Percentiles rank a stretch among this genome's conserved stretches.
phyloP scores from a whole-genome alignment of 257 asterid species.

The Solanum ossicruentum region DNA sequence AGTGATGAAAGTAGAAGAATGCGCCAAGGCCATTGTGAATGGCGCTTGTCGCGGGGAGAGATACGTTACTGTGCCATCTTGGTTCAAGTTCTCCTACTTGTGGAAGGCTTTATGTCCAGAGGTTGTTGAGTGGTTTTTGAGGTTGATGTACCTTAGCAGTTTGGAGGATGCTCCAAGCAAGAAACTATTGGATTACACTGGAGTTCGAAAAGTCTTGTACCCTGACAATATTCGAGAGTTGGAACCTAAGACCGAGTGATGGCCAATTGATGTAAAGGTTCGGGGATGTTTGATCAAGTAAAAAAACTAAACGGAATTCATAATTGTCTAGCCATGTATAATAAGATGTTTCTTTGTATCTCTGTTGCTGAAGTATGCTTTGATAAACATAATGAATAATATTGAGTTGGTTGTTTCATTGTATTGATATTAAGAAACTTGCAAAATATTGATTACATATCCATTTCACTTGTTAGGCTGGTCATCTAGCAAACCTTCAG shows the following conservation, averaged over 20 bases:
- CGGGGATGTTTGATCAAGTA: neutral
- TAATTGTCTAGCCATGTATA: neutral
- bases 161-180: conserved; percentile 20
- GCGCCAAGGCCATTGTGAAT: conserved; percentile 37
- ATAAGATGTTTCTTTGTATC: neutral
- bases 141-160: conserved; percentile 15
- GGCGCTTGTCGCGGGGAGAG: conserved; percentile 45
- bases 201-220: conserved; percentile 27
- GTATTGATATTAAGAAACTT: neutral
- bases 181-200: conserved; percentile 29
- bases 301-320: neutral
- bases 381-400: neutral
- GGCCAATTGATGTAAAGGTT: neutral
- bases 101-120: conserved; percentile 47
- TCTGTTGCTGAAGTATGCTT: neutral
- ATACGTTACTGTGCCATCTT: conserved; percentile 39
- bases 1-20: conserved; percentile 24
- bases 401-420: neutral
- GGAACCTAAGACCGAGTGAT: neutral
- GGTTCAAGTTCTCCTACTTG: conserved; percentile 31
- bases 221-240: conserved; percentile 18
- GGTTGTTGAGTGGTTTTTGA: conserved; percentile 31
- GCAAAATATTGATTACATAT: neutral
- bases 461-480: too few species aligned
- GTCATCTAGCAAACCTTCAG: too few species aligned